Conservation (phyloP, 1,139 yeast species). For the Tardiomyces depauwii region DNA sequence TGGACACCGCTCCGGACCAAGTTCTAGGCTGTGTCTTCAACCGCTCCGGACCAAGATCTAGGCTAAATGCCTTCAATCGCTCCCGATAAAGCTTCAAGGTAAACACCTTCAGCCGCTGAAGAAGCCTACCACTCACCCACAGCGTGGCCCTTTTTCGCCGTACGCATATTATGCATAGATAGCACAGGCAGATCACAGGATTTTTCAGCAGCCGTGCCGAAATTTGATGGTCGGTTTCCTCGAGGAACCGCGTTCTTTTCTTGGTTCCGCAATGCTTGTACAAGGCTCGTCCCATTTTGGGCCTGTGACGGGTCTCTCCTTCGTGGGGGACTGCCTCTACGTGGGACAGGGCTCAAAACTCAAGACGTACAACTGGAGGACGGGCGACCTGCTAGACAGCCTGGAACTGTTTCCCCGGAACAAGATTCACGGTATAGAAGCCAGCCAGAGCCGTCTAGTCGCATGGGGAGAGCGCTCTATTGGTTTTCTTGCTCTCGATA, state of each 20-base stretch:
- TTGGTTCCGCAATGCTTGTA: background rate
- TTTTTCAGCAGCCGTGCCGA: background rate
- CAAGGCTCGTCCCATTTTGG: constrained; percentile 20
- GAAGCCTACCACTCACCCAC: no score
- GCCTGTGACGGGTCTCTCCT: constrained; percentile 58
- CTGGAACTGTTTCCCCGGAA: constrained; percentile 50
- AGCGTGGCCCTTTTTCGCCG: no score
- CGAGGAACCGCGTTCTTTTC: background rate
- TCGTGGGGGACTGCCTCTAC: constrained; percentile 32
- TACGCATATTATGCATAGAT: no score
- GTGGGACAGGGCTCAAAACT: constrained; percentile 70
- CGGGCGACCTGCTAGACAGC: constrained; percentile 31
- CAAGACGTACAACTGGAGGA: constrained; percentile 39
- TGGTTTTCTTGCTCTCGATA: constrained; percentile 29
- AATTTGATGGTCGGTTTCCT: background rate
- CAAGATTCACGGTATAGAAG: constrained; percentile 65
- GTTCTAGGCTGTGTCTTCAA: no score
- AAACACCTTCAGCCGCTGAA: no score
- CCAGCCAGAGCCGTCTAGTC: constrained; percentile 30
- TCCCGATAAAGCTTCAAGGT: no score
- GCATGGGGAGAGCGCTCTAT: constrained; percentile 71
- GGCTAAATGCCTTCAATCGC: no score
- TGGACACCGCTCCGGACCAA: no score
- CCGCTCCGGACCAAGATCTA: no score
- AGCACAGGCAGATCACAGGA: no score